Evolutionary conservation across 192 early-diverging fungal genomes (phyloP).

Genomic region (Gamsiella multidivaricata): DNA sequence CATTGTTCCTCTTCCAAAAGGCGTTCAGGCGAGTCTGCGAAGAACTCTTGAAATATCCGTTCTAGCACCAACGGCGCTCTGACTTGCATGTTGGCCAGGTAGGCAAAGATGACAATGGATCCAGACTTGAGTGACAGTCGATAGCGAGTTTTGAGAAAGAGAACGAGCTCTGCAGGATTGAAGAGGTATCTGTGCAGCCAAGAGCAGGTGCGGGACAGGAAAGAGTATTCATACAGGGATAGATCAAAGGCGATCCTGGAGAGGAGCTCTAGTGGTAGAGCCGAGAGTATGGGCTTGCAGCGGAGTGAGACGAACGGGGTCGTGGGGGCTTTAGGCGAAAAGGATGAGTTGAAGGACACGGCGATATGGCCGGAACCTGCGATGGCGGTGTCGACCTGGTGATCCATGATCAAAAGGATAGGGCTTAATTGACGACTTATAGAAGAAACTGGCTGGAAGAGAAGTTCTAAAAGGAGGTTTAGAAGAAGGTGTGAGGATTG

Average conservation of each 20-base stretch:
- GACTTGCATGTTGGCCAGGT: slow-evolving; percentile 54
- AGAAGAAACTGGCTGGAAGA: too few relatives aligned
- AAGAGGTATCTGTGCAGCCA: slow-evolving; percentile 40
- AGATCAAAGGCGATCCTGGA: slow-evolving; percentile 38
- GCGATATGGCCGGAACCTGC: not conserved
- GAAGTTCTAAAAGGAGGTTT: too few relatives aligned
- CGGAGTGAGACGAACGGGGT: slow-evolving; percentile 18
- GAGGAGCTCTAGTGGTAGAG: slow-evolving; percentile 51
- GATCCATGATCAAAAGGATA: slow-evolving; percentile 6
- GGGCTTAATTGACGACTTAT: too few relatives aligned
- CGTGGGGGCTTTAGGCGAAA: not conserved
- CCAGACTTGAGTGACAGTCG: slow-evolving; percentile 54
- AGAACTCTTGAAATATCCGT: slow-evolving; percentile 60
- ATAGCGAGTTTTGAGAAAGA: slow-evolving; percentile 53
- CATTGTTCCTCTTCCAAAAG: slow-evolving; percentile 19
- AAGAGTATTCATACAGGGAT: slow-evolving; percentile 49
- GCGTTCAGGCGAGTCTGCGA: slow-evolving; percentile 33
- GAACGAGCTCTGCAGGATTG: slow-evolving; percentile 47
- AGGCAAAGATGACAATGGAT: slow-evolving; percentile 57
- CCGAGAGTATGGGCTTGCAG: slow-evolving; percentile 24
- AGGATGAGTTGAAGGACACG: not conserved
- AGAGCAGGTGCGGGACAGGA: slow-evolving; percentile 42
- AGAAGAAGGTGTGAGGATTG: too few relatives aligned
- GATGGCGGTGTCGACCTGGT: not conserved
- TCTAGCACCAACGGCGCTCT: slow-evolving; percentile 52